Evolutionary conservation across 2,329 filamentous ascomycete species (phyloP).

Genomic region (Fragosphaeria purpurea): DNA sequence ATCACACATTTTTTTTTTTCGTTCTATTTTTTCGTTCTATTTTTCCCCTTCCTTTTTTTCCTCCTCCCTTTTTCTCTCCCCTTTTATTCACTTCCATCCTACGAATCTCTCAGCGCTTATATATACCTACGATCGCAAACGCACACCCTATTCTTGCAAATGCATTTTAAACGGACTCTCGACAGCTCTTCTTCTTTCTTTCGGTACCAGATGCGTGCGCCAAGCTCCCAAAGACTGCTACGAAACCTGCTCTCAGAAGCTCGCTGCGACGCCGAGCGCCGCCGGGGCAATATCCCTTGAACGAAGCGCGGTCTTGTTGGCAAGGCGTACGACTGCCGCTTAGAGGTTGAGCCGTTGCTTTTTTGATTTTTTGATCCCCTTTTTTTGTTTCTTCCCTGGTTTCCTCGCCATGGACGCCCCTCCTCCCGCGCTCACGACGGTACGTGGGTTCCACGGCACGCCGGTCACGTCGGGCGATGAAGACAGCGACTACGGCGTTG

Average conservation of each 20-base stretch:
- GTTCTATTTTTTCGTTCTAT: neutral
- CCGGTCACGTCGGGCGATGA: constrained; percentile 47
- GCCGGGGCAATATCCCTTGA: constrained; percentile 32
- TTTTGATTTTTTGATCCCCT: neutral
- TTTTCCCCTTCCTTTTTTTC: neutral
- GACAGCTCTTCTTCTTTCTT: constrained; percentile 38
- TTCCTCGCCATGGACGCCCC: constrained; percentile 35
- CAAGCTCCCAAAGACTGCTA: constrained; percentile 38
- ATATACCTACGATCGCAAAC: neutral
- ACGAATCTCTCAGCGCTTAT: neutral
- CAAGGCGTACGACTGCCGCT: too few species aligned
- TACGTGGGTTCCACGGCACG: constrained; percentile 48
- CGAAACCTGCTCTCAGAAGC: constrained; percentile 39
- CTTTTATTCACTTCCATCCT: neutral
- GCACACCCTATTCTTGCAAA: constrained; percentile 27
- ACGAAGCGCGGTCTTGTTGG: neutral
- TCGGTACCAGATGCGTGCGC: constrained; percentile 48
- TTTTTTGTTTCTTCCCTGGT: neutral
- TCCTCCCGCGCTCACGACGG: constrained; percentile 40
- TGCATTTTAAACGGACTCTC: constrained; percentile 43
- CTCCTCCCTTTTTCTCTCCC: neutral
- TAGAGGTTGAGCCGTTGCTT: too few species aligned
- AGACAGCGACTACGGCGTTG: constrained; percentile 40
- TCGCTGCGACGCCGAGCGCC: constrained; percentile 49
- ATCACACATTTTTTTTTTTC: neutral